phyloP scores from a whole-genome alignment of 495 filamentous ascomycete species.

The Aspergillus baeticus region DNA sequence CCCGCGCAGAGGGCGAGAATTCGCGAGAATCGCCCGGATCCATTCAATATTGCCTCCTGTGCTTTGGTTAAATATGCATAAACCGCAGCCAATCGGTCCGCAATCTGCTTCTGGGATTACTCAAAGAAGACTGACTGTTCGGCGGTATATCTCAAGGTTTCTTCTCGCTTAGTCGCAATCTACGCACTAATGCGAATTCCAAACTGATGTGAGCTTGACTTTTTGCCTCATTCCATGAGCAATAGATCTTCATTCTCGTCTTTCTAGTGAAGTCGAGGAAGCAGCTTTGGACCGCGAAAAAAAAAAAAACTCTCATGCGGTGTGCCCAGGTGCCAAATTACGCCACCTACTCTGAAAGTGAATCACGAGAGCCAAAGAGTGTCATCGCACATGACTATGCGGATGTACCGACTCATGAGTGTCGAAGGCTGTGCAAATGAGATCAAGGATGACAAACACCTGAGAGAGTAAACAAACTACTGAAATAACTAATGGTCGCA shows the following conservation, averaged over 20 bases:
- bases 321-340: neutral
- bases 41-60: constrained; percentile 16
- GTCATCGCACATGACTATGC: neutral
- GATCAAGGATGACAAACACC: neutral
- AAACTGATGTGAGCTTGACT: neutral
- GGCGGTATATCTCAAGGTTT: neutral
- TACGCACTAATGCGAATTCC: neutral
- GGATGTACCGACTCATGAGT: neutral
- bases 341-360: neutral
- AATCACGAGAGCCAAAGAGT: neutral
- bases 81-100: constrained; percentile 1
- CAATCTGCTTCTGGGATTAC: neutral
- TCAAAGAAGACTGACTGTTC: neutral
- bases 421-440: too few species aligned
- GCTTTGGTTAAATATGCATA: constrained; percentile 12
- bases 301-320: neutral
- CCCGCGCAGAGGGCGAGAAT: neutral
- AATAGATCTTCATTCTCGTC: constrained; percentile 6
- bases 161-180: too few species aligned
- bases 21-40: neutral
- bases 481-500: neutral
- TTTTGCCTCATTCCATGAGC: constrained; percentile 5
- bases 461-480: constrained; percentile 2
- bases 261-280: neutral
- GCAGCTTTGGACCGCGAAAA: neutral